Evolutionary conservation across 164 flowering plant species (phyloP).

Genomic region (Cinnamomum micranthum): DNA sequence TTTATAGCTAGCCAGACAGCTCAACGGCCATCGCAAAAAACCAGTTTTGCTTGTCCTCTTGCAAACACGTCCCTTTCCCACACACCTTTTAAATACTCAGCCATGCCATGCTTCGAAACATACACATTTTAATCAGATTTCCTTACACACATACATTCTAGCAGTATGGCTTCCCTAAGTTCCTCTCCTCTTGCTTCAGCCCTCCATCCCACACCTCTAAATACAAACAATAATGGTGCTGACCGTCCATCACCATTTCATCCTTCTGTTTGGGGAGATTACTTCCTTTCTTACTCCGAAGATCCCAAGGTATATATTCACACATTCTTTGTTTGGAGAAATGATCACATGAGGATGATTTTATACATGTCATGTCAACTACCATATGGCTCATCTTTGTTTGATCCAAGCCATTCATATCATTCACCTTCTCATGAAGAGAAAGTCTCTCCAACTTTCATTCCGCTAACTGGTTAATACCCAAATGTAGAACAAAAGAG

Average conservation of each 20-base stretch:
- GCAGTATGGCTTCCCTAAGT: background rate
- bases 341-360: too few relatives aligned
- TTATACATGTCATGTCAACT: too few relatives aligned
- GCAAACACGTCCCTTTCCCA: background rate
- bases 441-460: too few relatives aligned
- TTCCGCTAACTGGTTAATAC: too few relatives aligned
- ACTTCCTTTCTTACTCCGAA: background rate
- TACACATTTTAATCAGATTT: too few relatives aligned
- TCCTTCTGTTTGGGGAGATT: background rate
- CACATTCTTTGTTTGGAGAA: background rate
- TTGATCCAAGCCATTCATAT: too few relatives aligned
- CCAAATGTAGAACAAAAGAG: too few relatives aligned
- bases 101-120: background rate
- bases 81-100: background rate
- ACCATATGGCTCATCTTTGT: too few relatives aligned
- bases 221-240: background rate
- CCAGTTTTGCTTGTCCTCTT: background rate
- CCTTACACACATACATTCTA: background rate
- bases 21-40: too few relatives aligned
- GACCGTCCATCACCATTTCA: background rate
- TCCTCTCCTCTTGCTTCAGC: background rate
- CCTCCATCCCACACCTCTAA: background rate
- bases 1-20: too few relatives aligned
- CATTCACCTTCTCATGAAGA: too few relatives aligned
- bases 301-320: background rate